These are phyloP conservation scores for Venturia asperata DNA, from an alignment of 2,329 filamentous ascomycete genomes.

Conservation along the genomic window DNA sequence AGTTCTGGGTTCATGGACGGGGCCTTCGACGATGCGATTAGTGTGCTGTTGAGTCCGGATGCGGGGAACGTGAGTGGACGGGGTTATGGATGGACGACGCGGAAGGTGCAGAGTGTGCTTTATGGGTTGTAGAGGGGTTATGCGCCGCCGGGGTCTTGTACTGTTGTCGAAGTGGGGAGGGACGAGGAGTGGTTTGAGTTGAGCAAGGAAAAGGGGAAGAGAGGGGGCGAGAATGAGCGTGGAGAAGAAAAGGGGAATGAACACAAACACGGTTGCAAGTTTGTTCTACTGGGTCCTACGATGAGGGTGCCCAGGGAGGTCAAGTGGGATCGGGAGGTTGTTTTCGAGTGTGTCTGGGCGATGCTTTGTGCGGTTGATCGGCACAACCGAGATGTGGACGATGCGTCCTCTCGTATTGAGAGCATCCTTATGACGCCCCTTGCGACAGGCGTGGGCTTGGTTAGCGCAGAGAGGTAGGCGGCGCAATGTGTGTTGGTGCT, in stretches of 20 bases:
- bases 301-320: constrained; percentile 42
- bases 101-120: constrained; percentile 37
- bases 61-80: not conserved
- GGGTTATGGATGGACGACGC: not conserved
- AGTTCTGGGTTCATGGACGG: no score
- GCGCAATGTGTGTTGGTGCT: constrained; percentile 44
- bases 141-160: constrained; percentile 46
- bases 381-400: no score
- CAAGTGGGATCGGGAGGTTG: no score
- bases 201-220: no score
- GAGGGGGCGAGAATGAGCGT: no score
- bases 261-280: constrained; percentile 35
- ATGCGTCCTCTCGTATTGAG: no score
- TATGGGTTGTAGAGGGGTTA: constrained; percentile 46
- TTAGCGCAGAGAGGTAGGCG: constrained; percentile 45
- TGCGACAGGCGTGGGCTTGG: constrained; percentile 42
- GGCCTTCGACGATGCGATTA: no score
- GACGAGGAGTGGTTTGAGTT: constrained; percentile 30
- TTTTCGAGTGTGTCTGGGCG: no score
- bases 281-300: constrained; percentile 47
- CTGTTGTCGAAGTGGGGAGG: constrained; percentile 40
- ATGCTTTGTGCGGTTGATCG: no score
- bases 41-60: no score
- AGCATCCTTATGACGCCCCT: no score
- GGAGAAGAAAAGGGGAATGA: not conserved